Percentiles rank a stretch among this genome's conserved stretches.
These are phyloP conservation scores for Lactuca saligna DNA, from an alignment of 129 eudicot species.

Conservation along the genomic window DNA sequence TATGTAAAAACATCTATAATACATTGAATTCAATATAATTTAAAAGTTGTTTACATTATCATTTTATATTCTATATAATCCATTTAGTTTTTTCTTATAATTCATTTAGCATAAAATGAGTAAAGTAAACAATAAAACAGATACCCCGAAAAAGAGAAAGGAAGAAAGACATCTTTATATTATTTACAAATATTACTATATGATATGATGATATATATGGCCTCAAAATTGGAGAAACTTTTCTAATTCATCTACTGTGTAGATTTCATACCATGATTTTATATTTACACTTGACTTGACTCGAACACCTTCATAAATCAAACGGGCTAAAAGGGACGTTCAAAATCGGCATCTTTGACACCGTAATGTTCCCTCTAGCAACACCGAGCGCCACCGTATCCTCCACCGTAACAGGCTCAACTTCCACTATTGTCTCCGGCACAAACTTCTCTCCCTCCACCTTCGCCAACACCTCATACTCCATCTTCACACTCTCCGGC, in stretches of 20 bases:
- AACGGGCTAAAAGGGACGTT: conserved; percentile 54
- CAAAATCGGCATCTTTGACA: conserved; percentile 50
- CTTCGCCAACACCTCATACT: conserved; percentile 75
- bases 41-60: too few species aligned
- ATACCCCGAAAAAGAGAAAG: too few species aligned
- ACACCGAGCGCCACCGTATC: conserved; percentile 47
- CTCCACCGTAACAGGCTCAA: conserved; percentile 35
- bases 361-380: conserved; percentile 37
- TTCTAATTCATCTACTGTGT: neutral
- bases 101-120: too few species aligned
- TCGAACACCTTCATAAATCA: conserved; percentile 28
- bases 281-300: conserved; percentile 1
- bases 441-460: conserved; percentile 57
- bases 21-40: too few species aligned
- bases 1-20: too few species aligned
- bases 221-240: neutral
- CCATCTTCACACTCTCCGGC: conserved; percentile 57
- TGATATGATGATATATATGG: neutral
- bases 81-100: too few species aligned
- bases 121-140: too few species aligned
- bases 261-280: neutral
- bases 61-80: too few species aligned
- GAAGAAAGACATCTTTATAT: too few species aligned
- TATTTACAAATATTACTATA: too few species aligned
- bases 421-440: conserved; percentile 41